These are phyloP conservation scores for Candida argentea DNA, from an alignment of 805 yeast species.

Conservation along the genomic window DNA sequence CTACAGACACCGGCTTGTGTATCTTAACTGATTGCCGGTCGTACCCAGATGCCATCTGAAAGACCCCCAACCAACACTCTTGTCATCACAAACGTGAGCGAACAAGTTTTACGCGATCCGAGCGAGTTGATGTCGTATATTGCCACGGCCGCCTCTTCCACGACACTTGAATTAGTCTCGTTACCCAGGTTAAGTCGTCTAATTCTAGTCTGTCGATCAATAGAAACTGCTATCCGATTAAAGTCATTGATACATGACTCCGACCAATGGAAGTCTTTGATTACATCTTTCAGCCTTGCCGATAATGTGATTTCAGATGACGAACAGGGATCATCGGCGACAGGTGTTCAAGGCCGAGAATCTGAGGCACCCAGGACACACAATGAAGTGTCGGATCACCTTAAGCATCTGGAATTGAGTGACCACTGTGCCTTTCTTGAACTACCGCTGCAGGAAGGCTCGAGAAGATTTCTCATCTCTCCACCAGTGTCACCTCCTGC, in stretches of 20 bases:
- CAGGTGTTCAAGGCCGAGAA: neutral
- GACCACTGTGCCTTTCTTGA: constrained; percentile 31
- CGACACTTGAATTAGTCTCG: constrained; percentile 26
- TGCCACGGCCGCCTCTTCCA: no score
- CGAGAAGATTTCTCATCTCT: constrained; percentile 30
- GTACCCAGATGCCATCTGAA: no score
- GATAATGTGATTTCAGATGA: no score
- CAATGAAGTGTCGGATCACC: neutral
- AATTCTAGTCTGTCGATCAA: constrained; percentile 25
- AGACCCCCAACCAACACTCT: constrained; percentile 27
- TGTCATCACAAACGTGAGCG: constrained; percentile 22
- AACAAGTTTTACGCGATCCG: constrained; percentile 16
- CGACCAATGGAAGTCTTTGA: no score
- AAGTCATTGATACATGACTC: no score
- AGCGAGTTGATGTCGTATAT: constrained; percentile 15
- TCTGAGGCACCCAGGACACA: constrained; percentile 1
- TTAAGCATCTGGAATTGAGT: constrained; percentile 6
- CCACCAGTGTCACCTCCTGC: constrained; percentile 36
- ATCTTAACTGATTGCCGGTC: no score
- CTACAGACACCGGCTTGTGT: no score
- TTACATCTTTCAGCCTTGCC: no score
- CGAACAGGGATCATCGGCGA: neutral
- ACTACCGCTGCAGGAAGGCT: constrained; percentile 28
- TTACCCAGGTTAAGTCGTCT: constrained; percentile 24
- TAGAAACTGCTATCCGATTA: no score